A percentile compares a stretch with the other conserved stretches of the same genome.
Evolutionary conservation across 2,329 filamentous ascomycete genomes (phyloP).

Genomic region (Penicillium sclerotigenum): DNA sequence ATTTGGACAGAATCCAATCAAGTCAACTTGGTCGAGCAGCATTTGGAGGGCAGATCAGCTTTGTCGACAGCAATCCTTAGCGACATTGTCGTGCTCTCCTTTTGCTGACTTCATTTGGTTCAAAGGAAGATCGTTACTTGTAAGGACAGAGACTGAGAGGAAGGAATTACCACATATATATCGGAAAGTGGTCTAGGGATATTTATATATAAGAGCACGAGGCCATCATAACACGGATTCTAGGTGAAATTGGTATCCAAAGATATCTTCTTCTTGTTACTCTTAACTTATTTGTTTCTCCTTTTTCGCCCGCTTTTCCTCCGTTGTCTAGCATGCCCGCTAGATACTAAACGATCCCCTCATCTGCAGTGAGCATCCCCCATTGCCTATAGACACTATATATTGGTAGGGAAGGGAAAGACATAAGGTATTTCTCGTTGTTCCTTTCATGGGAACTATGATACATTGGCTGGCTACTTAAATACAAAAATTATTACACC

Average conservation of each 20-base stretch:
- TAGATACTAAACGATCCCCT: not conserved
- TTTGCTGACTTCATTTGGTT: too few relatives aligned
- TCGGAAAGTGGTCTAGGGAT: too few relatives aligned
- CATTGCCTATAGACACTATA: not conserved
- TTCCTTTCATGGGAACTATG: not conserved
- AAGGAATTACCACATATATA: too few relatives aligned
- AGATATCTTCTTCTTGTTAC: not conserved
- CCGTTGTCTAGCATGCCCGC: not conserved
- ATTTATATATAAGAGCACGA: not conserved
- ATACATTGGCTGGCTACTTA: not conserved
- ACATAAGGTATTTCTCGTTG: too few relatives aligned
- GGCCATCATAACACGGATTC: not conserved
- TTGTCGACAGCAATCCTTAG: not conserved
- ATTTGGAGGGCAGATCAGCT: not conserved
- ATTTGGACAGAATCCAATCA: not conserved
- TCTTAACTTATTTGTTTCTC: not conserved
- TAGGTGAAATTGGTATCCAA: not conserved
- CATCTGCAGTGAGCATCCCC: not conserved
- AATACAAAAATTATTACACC: constrained; percentile 16
- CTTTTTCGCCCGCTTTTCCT: not conserved
- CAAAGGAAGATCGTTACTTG: too few relatives aligned
- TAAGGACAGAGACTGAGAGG: too few relatives aligned
- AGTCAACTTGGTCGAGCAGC: not conserved
- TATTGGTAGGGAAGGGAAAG: not conserved
- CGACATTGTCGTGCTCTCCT: not conserved